Evolutionary conservation across 1,139 yeast genomes (phyloP).

Genomic region (Yamadazyma membranifaciens): DNA sequence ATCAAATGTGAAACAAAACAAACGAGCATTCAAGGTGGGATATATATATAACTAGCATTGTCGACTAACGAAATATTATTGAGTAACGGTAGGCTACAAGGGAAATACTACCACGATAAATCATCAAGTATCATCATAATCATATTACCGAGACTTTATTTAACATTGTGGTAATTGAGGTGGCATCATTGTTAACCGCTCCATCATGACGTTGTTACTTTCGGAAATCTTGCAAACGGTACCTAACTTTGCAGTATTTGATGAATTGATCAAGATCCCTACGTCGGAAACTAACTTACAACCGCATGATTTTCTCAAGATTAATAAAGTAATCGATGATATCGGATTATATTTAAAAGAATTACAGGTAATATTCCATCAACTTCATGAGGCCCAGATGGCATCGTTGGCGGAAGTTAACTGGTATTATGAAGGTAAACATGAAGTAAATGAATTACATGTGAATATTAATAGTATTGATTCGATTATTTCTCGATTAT

Average conservation of each 20-base stretch:
- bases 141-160: no score
- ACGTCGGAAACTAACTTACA: conserved; percentile 17
- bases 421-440: conserved; percentile 52
- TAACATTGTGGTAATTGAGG: no score
- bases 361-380: conserved; percentile 17
- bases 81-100: no score
- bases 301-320: conserved; percentile 31
- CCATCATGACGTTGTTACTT: conserved; percentile 9
- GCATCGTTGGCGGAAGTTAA: conserved; percentile 19
- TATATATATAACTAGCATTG: background rate
- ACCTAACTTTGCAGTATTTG: conserved; percentile 32
- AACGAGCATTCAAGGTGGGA: background rate
- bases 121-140: no score
- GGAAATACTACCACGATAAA: no score
- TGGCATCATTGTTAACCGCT: no score
- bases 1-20: conserved; percentile 6
- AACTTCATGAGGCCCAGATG: conserved; percentile 11
- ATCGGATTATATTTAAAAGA: conserved; percentile 28
- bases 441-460: conserved; percentile 37
- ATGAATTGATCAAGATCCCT: conserved; percentile 28
- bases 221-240: conserved; percentile 15
- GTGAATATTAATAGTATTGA: conserved; percentile 46
- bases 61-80: no score
- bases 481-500: conserved; percentile 41
- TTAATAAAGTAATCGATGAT: conserved; percentile 31